Base-by-base conservation (phyloP, 129 eudicot species). In the Lactuca saligna region DNA sequence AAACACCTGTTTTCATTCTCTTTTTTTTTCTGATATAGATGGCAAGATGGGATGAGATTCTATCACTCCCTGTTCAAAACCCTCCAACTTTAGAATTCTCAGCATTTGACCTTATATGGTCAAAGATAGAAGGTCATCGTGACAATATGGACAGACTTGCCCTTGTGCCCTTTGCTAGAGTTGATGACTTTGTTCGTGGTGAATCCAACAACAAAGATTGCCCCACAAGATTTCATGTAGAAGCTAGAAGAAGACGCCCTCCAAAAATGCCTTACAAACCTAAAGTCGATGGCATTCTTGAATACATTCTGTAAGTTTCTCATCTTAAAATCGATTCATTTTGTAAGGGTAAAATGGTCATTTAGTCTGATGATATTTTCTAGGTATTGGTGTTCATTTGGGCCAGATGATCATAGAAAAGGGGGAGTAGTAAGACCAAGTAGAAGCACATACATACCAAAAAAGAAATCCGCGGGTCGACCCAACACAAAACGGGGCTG, bases 301-400 rank as follows among this genome's bases (percentile, higher is more conserved):
- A 91, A 65, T 91, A 91, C 68, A 91, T 91, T 25, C 61, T 88
- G 97, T 91, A 82, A 78, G 96, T 63, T 48, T 56, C 11, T 54
- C 9, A 8, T 25, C 9, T 39, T 20, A 20, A 20, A 20, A 20
- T 20, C 1, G 20, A 20, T 20, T 20, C 20, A 20, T 20, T 20
- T 20, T 20, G 20, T 20, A 20, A 20, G 20, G 20, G 20, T 20
- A 20, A 20, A 20, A 20, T 20, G 20, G 20, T 20, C 20, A 20
- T 5, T 31, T 11, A 58, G 7, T 35, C 9, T 6, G 12, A 13
- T 46, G 16, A 37, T 20, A 34, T 12, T 82, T 11, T 70, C 34
- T 80, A 91, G 97, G 87, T 91, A 91, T 66, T 88, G 97, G 97
- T 91, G 97, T 66, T 91, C 97, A 61, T 91, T 91, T 82, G 97